Percentiles rank a stretch among this genome's conserved stretches.
These are phyloP conservation scores for Bjerkandera adusta DNA, from an alignment of 1,284 basidiomycete genomes.

Conservation along the genomic window DNA sequence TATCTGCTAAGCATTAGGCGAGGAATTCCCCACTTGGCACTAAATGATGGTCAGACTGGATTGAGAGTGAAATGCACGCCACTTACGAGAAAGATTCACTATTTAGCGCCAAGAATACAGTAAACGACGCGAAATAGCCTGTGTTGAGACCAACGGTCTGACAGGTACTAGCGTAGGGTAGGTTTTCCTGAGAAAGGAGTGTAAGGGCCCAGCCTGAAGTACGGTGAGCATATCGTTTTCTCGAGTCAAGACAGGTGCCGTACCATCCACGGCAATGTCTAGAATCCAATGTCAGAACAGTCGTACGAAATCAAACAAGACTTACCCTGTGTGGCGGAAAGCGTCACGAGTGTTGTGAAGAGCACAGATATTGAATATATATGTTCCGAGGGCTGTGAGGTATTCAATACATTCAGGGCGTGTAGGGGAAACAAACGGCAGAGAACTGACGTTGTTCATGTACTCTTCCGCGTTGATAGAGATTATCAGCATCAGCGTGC, in stretches of 20 bases:
- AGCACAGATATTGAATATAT: constrained; percentile 80
- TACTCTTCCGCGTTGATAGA: constrained; percentile 79
- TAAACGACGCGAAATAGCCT: constrained; percentile 96
- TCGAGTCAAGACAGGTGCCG: not conserved
- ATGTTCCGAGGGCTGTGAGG: constrained; percentile 73
- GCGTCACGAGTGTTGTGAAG: constrained; percentile 90
- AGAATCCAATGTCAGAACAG: constrained; percentile 11
- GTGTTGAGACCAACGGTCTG: constrained; percentile 98
- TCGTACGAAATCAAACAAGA: constrained; percentile 10
- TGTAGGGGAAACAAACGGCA: not conserved
- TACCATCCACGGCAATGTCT: constrained; percentile 98
- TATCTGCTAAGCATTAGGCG: constrained; percentile 82
- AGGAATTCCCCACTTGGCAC: constrained; percentile 84
- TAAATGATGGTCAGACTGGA: constrained; percentile 27
- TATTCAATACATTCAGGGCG: not conserved
- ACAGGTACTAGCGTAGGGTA: constrained; percentile 96
- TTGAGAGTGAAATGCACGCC: not conserved
- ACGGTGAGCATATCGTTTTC: not conserved
- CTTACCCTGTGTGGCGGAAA: constrained; percentile 95
- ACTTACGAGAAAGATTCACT: constrained; percentile 88
- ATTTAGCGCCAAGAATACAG: constrained; percentile 97
- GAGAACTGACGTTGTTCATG: constrained; percentile 80
- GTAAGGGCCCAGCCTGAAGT: constrained; percentile 91
- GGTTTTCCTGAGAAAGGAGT: constrained; percentile 90
- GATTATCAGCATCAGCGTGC: constrained; percentile 86